Evolutionary conservation across 495 filamentous ascomycete species (phyloP), one percentile per base, ranked within the genome.

Genomic region (Aspergillus ellipticus): DNA sequence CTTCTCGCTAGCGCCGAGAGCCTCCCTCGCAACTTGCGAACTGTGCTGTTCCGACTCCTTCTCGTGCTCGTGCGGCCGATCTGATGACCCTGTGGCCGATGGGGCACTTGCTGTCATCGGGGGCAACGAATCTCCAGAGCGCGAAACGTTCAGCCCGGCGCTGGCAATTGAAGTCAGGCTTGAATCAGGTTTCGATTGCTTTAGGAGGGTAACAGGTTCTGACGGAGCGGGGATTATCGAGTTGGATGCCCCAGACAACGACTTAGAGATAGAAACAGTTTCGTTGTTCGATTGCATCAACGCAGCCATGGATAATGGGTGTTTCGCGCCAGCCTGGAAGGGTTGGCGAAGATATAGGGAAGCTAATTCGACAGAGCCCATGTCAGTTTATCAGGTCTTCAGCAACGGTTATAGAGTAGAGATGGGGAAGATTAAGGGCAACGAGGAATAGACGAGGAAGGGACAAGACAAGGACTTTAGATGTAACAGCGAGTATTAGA

Each of bases 311-410:
- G 70, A 74, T 69, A 63, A 61, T 54, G 62, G 60, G 60, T 65
- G 59, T 51, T 67, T 72, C 50, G 57, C 67, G 66, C 69, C 68
- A 64, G 65, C 62, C 65, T 66, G 66, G 48, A 62, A 61, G 46
- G 66, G 65, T 63, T 65, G 69, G 65, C 61, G 72, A 67, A 66
- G 60, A 58, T 93, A 78, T 1, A 88, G 82, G 28, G 89, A 72
- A 42, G 87, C 76, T 53, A 94, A 68, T 20, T 85, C 75, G 31
- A 53, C 17, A 15, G 84, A 87, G 22, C 86, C 84, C 53, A 95
- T 79, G 39, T 90, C 82, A 65, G 82, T 77, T 46, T 81, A 58
- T 89, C 24, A 19, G 43, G 42, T 29, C 33, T 21, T 35, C 19
- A 51, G 31, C 47, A 42, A 89, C 5, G 77, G 68, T 62, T 86